Evolutionary conservation across 1,139 yeast species (phyloP).

Genomic region (Blastobotrys arbuscula): DNA sequence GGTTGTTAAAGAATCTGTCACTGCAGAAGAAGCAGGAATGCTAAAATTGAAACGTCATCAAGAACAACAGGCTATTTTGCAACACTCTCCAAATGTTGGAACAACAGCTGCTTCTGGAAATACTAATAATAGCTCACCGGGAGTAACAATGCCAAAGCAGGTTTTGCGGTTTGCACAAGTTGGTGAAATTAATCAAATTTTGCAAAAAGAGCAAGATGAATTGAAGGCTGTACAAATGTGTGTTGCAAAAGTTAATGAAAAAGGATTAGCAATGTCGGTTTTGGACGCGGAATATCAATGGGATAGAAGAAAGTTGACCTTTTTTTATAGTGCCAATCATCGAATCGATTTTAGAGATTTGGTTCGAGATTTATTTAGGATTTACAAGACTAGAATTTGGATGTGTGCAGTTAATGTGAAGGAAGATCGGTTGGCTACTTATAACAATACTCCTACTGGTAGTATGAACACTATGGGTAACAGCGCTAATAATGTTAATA

Average conservation of each 20-base stretch:
- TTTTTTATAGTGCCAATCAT: slow-evolving; percentile 76
- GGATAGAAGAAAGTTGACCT: slow-evolving; percentile 89
- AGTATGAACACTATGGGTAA: neutral
- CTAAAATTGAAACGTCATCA: slow-evolving; percentile 77
- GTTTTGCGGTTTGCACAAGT: slow-evolving; percentile 63
- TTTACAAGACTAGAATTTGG: slow-evolving; percentile 96
- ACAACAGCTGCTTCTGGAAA: slow-evolving; percentile 7
- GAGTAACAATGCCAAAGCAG: slow-evolving; percentile 60
- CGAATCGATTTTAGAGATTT: slow-evolving; percentile 90
- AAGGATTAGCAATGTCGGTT: slow-evolving; percentile 43
- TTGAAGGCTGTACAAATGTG: slow-evolving; percentile 61
- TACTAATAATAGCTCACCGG: slow-evolving; percentile 31
- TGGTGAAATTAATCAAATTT: slow-evolving; percentile 54
- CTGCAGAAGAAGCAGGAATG: slow-evolving; percentile 71
- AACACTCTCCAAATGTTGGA: slow-evolving; percentile 28
- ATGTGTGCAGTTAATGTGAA: slow-evolving; percentile 64
- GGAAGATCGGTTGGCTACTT: neutral
- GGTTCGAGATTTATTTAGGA: slow-evolving; percentile 85
- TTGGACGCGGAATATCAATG: slow-evolving; percentile 88
- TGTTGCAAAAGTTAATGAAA: slow-evolving; percentile 52
- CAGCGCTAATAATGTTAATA: neutral
- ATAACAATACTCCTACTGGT: neutral
- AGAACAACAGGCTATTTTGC: slow-evolving; percentile 62
- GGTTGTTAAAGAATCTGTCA: slow-evolving; percentile 59
- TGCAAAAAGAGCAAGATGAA: slow-evolving; percentile 62